A percentile compares a stretch with the other conserved stretches of the same genome.
Conservation (phyloP, 164 flowering plant species). For the Protea cynaroides region DNA sequence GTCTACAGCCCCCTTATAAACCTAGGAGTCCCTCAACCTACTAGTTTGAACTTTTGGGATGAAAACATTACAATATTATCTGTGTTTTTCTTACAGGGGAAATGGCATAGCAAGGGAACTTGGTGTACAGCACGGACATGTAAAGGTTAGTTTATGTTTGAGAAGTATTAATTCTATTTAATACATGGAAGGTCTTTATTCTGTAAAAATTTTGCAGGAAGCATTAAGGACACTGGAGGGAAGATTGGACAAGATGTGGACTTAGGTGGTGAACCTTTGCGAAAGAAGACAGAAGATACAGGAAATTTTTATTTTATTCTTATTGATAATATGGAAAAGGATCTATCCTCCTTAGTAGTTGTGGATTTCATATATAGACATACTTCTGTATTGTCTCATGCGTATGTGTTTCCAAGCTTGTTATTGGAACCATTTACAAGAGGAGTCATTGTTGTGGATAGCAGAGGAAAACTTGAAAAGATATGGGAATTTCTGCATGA, state of each 20-base stretch:
- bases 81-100: conserved; percentile 2
- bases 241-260: conserved; percentile 19
- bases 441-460: conserved; percentile 30
- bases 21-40: too few relatives aligned
- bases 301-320: conserved; percentile 17
- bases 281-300: not conserved
- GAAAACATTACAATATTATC: too few relatives aligned
- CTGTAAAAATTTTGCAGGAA: conserved; percentile 12
- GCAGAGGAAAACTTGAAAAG: conserved; percentile 25
- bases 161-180: too few relatives aligned
- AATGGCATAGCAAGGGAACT: conserved; percentile 1
- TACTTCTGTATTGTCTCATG: conserved; percentile 25
- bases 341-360: conserved; percentile 26
- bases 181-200: not conserved
- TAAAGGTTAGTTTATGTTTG: conserved; percentile 1
- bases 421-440: conserved; percentile 26
- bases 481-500: conserved; percentile 29
- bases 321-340: conserved; percentile 48
- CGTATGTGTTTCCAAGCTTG: conserved; percentile 37
- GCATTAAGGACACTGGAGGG: not conserved
- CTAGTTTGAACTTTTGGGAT: too few relatives aligned
- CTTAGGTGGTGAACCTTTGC: conserved; percentile 19
- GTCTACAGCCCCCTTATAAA: too few relatives aligned
- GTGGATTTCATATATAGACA: conserved; percentile 32
- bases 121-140: not conserved